Conservation (phyloP, 148 eudicot genomes). For the Fagopyrum tataricum region DNA sequence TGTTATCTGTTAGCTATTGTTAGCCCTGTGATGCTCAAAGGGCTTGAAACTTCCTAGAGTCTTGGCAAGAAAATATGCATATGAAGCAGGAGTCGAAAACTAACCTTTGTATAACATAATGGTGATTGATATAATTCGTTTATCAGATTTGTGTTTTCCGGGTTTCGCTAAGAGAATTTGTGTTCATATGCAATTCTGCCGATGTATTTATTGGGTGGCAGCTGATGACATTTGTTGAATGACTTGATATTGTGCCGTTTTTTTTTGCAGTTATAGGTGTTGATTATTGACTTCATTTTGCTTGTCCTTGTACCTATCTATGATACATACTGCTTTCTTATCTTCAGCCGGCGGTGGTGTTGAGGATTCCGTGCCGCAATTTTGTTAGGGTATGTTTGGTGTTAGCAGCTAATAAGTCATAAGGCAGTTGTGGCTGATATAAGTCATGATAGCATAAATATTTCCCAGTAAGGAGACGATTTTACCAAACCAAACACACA, state of each 20-base stretch:
- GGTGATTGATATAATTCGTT: not conserved
- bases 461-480: not conserved
- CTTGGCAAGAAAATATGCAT: not conserved
- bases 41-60: not conserved
- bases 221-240: no score
- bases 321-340: no score
- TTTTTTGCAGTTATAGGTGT: not conserved
- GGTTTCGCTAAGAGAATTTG: not conserved
- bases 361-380: not conserved
- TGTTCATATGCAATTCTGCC: not conserved
- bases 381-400: constrained; percentile 6
- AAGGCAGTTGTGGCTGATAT: not conserved
- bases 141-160: not conserved
- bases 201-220: not conserved
- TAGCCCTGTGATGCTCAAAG: not conserved
- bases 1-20: not conserved
- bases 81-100: not conserved
- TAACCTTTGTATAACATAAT: constrained; percentile 7
- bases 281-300: not conserved
- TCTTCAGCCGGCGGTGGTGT: not conserved
- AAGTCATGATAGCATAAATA: not conserved
- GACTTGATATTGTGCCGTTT: not conserved
- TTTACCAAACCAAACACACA: not conserved
- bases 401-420: not conserved
- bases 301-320: not conserved